phyloP scores from a whole-genome alignment of 1,139 yeast genomes.

The Petasospora fabianii region DNA sequence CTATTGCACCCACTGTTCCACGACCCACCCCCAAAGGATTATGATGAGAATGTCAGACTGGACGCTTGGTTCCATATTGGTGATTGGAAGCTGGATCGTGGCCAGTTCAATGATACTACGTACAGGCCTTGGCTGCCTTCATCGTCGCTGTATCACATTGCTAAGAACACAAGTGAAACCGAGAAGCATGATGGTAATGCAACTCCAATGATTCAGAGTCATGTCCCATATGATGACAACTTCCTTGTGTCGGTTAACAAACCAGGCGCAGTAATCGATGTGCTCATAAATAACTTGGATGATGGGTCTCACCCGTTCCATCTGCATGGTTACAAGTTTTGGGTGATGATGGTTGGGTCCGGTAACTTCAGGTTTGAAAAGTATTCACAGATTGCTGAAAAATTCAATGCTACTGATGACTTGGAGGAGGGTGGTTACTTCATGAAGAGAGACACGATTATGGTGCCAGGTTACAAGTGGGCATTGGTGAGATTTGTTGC shows the following conservation, averaged over 20 bases:
- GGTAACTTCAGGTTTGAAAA: conserved; percentile 43
- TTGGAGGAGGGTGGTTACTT: conserved; percentile 27
- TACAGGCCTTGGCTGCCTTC: conserved; percentile 41
- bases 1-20: conserved; percentile 28
- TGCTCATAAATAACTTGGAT: conserved; percentile 67
- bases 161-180: conserved; percentile 5
- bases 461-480: conserved; percentile 56
- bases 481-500: conserved; percentile 37
- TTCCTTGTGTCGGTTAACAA: conserved; percentile 44
- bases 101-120: conserved; percentile 48
- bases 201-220: neutral
- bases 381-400: conserved; percentile 35
- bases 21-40: conserved; percentile 15
- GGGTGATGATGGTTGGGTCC: conserved; percentile 55
- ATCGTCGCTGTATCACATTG: conserved; percentile 39
- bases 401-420: conserved; percentile 27
- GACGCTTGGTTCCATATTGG: conserved; percentile 41
- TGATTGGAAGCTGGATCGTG: conserved; percentile 47
- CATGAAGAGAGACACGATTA: conserved; percentile 58
- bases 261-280: conserved; percentile 54
- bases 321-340: conserved; percentile 78
- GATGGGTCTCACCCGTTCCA: conserved; percentile 89
- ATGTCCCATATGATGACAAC: conserved; percentile 22
- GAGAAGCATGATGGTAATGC: neutral
- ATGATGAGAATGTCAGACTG: conserved; percentile 10